Evolutionary conservation across 1,284 basidiomycete species (phyloP), one percentile per base, ranked within the genome.

Genomic region (Pseudozyma hubeiensis): DNA sequence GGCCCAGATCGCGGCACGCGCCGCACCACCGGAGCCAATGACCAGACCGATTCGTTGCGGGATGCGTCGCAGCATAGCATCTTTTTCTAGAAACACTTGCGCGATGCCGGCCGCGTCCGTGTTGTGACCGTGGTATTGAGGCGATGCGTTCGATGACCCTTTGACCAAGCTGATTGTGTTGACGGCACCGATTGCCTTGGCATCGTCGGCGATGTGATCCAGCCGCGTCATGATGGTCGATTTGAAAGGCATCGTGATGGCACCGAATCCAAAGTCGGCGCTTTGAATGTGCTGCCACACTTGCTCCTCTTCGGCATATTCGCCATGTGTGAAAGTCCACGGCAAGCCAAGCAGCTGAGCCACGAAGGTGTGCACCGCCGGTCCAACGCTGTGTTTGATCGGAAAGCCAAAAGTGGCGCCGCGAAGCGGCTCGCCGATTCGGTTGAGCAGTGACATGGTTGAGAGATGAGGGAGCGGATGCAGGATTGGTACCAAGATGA

Each of bases 361-460:
- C 17, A 53, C 52, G 33, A 53, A 53, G 7, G 40, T 53, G 31
- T 53, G 52, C 31, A 53, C 52, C 30, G 52, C 52, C 16, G 52
- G 52, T n/a, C 52, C 52, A 1, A 53, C 52, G 40, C 52, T 53
- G 52, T 53, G 52, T 31, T 53, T 53, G 52, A 53, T 53, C 24
- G 52, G 52, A 24, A 33, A 53, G 52, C 52, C 52, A 35, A 53
- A 53, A 4, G 52, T 53, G 41, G 52, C 52, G 31, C 52, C 52
- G n/a, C 19, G 30, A 5, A 53, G n/a, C 35, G 41, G 52, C 45
- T 56, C 53, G 8, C 41, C 7, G 35, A 56, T 56, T 24, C 53
- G 52, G 24, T 53, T 34, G 41, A 53, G 16, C 41, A 53, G 41
- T 10, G 52, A 53, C 52, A 53, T 53, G 49, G 13, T 41, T 41